Evolutionary conservation across 495 filamentous ascomycete genomes (phyloP).

Genomic region (Xylaria scruposa): DNA sequence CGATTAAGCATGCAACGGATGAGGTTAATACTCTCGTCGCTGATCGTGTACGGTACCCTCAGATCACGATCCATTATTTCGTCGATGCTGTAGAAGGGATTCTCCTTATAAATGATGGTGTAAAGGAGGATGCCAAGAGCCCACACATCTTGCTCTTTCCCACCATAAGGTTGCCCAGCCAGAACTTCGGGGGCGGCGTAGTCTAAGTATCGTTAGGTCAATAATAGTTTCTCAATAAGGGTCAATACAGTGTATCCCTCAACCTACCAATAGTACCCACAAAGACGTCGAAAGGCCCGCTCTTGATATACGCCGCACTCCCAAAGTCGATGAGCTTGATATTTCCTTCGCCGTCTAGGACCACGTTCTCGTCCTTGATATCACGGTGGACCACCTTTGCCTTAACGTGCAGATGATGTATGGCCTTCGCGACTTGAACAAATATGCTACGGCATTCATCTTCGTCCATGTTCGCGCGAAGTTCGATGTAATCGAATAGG

Average conservation of each 20-base stretch:
- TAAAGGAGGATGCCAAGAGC: conserved; percentile 97
- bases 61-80: conserved; percentile 98
- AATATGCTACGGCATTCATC: conserved; percentile 93
- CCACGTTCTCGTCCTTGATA: conserved; percentile 98
- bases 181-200: conserved; percentile 97
- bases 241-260: not conserved
- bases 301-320: conserved; percentile 97
- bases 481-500: conserved; percentile 97
- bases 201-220: conserved; percentile 59
- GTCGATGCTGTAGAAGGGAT: conserved; percentile 98
- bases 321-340: conserved; percentile 99
- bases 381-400: conserved; percentile 94
- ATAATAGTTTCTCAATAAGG: not conserved
- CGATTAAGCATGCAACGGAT: conserved; percentile 90
- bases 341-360: conserved; percentile 91
- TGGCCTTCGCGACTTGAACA: conserved; percentile 84
- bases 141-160: conserved; percentile 98
- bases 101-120: conserved; percentile 99
- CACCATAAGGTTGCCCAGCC: conserved; percentile 90
- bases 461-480: conserved; percentile 96
- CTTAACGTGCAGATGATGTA: conserved; percentile 90
- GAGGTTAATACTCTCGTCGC: conserved; percentile 87
- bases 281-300: conserved; percentile 98
- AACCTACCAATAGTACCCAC: conserved; percentile 95
- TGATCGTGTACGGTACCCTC: conserved; percentile 88